phyloP scores from a whole-genome alignment of 495 filamentous ascomycete genomes.

The Chaetomium tenue region DNA sequence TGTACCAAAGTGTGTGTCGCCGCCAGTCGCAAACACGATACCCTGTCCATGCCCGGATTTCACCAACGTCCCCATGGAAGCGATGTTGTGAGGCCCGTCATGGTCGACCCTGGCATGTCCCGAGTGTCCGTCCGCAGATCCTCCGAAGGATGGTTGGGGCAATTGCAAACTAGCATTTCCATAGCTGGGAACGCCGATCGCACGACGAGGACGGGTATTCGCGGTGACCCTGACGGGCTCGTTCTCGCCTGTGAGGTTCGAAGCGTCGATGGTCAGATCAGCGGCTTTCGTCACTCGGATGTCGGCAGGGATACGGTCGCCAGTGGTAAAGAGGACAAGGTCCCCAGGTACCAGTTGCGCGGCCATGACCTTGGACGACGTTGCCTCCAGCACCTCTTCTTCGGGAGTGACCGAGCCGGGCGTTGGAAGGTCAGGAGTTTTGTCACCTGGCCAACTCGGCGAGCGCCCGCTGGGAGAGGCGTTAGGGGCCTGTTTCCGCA shows the following conservation, averaged over 20 bases:
- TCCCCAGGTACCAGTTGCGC: conserved; percentile 87
- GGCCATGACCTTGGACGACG: conserved; percentile 80
- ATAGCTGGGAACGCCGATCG: conserved; percentile 21
- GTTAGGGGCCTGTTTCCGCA: conserved; percentile 56
- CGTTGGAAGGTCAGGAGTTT: conserved; percentile 26
- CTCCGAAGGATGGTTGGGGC: conserved; percentile 40
- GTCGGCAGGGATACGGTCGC: conserved; percentile 94
- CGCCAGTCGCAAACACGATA: conserved; percentile 90
- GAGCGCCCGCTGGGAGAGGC: conserved; percentile 32
- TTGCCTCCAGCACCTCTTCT: conserved; percentile 61
- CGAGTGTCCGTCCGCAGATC: conserved; percentile 19
- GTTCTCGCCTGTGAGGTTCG: conserved; percentile 96
- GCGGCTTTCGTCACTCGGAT: conserved; percentile 87
- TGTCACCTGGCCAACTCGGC: conserved; percentile 48
- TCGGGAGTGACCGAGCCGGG: conserved; percentile 42
- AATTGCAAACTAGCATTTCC: conserved; percentile 33
- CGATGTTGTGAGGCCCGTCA: conserved; percentile 63
- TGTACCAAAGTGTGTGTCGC: conserved; percentile 91
- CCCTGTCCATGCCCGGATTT: conserved; percentile 95
- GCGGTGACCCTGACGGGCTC: conserved; percentile 79
- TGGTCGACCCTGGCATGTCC: conserved; percentile 34
- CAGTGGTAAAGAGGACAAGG: conserved; percentile 87
- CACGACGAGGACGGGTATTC: conserved; percentile 64
- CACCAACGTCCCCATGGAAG: conserved; percentile 97
- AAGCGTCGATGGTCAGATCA: conserved; percentile 91